Evolutionary conservation across 2,329 filamentous ascomycete species (phyloP).

Genomic region (Cladophialophora chaetospira): DNA sequence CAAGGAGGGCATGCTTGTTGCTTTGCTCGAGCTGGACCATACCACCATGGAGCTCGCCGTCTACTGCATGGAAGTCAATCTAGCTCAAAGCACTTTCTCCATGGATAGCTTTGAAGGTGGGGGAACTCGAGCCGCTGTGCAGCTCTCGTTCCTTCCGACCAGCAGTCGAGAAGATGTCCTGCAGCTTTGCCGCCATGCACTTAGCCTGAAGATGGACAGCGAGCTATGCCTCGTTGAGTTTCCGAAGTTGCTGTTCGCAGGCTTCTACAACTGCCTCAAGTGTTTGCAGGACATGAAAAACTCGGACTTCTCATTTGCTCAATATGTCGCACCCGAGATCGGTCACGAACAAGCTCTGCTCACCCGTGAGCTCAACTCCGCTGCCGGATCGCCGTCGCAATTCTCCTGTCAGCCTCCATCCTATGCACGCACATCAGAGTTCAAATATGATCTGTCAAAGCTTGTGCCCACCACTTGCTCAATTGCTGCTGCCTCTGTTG

Average conservation of each 20-base stretch:
- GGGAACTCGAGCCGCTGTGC: slow-evolving; percentile 26
- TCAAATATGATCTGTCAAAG: slow-evolving; percentile 31
- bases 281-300: slow-evolving; percentile 58
- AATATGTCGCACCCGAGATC: slow-evolving; percentile 30
- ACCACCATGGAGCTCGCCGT: slow-evolving; percentile 31
- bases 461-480: slow-evolving; percentile 16
- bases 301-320: slow-evolving; percentile 33
- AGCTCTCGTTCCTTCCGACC: slow-evolving; percentile 22
- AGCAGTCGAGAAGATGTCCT: slow-evolving; percentile 30
- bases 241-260: slow-evolving; percentile 59
- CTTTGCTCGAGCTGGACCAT: slow-evolving; percentile 34
- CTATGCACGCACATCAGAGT: slow-evolving; percentile 28
- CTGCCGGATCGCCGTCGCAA: not conserved
- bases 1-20: slow-evolving; percentile 37
- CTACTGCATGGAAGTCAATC: slow-evolving; percentile 34
- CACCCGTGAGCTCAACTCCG: slow-evolving; percentile 4
- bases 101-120: slow-evolving; percentile 25
- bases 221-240: slow-evolving; percentile 58
- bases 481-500: slow-evolving; percentile 14
- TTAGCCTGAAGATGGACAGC: slow-evolving; percentile 21
- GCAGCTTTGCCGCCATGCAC: slow-evolving; percentile 27
- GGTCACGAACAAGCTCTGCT: not conserved
- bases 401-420: slow-evolving; percentile 27
- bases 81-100: slow-evolving; percentile 28
- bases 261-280: slow-evolving; percentile 60